Evolutionary conservation across 768 basidiomycete genomes (phyloP).

Genomic region (Tylopilus felleus): DNA sequence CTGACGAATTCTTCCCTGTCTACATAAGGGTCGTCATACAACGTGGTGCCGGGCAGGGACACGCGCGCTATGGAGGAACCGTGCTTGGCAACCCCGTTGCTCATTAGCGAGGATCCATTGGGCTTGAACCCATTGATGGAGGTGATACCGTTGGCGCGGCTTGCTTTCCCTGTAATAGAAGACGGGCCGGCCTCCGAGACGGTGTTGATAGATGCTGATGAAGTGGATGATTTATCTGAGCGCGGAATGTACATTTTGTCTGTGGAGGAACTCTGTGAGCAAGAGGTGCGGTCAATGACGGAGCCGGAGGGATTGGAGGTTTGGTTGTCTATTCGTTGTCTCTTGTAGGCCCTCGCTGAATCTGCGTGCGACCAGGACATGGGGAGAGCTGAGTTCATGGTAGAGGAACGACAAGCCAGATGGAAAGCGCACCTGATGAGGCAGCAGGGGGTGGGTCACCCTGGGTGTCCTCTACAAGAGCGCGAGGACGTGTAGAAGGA

Average conservation of each 20-base stretch:
- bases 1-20: conserved; percentile 90
- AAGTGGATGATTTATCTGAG: conserved; percentile 44
- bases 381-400: conserved; percentile 3
- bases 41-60: conserved; percentile 63
- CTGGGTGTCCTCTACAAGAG: conserved; percentile 56
- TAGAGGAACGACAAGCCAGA: neutral
- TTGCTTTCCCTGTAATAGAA: conserved; percentile 35
- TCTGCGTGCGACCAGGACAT: conserved; percentile 33
- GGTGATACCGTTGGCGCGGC: conserved; percentile 32
- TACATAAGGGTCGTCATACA: conserved; percentile 76
- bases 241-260: conserved; percentile 52
- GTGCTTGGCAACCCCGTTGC: conserved; percentile 52
- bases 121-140: conserved; percentile 43
- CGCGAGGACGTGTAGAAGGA: conserved; percentile 61
- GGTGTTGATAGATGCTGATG: conserved; percentile 44
- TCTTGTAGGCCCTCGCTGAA: conserved; percentile 59
- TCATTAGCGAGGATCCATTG: conserved; percentile 39
- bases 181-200: conserved; percentile 53
- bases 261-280: conserved; percentile 28
- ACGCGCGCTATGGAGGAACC: conserved; percentile 54
- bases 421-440: conserved; percentile 22
- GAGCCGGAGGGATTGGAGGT: conserved; percentile 33
- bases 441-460: conserved; percentile 27
- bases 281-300: conserved; percentile 18
- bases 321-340: conserved; percentile 57